phyloP scores from a whole-genome alignment of 2,329 filamentous ascomycete species.

The Emergomyces africanus region DNA sequence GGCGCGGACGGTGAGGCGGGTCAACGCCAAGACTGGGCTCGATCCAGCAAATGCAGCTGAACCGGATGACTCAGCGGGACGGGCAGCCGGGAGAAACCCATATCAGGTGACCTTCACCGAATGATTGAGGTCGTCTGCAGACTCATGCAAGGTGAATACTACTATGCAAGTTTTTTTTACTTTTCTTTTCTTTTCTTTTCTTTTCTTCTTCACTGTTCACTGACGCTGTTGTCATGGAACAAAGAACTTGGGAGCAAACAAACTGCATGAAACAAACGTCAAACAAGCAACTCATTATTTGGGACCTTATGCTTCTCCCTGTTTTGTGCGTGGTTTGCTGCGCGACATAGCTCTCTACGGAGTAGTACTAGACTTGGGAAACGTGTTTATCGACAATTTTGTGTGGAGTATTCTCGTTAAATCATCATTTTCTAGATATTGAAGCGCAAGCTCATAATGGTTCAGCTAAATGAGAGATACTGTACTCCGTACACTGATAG shows the following conservation, averaged over 20 bases:
- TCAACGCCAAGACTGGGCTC: not conserved
- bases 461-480: not conserved
- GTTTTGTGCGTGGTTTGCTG: too few species aligned
- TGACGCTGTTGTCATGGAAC: not conserved
- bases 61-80: not conserved
- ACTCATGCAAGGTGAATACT: too few species aligned
- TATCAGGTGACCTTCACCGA: not conserved
- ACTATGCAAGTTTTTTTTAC: too few species aligned
- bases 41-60: not conserved
- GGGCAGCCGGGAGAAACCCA: too few species aligned
- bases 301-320: not conserved
- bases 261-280: too few species aligned
- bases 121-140: too few species aligned
- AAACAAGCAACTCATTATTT: not conserved
- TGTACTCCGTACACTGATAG: not conserved
- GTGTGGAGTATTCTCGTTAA: not conserved
- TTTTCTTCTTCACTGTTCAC: too few species aligned
- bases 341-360: too few species aligned
- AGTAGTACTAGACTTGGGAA: too few species aligned
- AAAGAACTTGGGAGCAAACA: not conserved
- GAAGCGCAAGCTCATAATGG: not conserved
- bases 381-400: not conserved
- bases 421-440: not conserved
- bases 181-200: too few species aligned
- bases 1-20: not conserved